A percentile compares a stretch with the other conserved stretches of the same genome.
Conservation (phyloP, 108 stramenopile species). For the Nitzschia inconspicua region DNA sequence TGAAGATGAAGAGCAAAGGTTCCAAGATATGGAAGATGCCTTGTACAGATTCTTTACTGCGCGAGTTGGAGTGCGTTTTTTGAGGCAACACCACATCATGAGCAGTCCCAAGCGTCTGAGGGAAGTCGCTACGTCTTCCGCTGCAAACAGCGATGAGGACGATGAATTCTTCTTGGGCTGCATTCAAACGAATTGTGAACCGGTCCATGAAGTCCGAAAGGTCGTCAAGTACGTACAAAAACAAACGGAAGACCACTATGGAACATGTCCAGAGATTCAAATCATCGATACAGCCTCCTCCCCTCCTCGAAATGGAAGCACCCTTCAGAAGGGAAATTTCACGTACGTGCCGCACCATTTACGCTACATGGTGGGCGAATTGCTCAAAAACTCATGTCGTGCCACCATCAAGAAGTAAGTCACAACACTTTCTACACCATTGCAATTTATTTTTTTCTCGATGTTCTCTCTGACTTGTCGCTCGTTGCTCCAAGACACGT, state of each 20-base stretch:
- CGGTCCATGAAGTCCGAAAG: conserved; percentile 53
- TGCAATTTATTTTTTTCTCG: background rate
- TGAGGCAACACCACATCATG: conserved; percentile 89
- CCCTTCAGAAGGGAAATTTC: conserved; percentile 29
- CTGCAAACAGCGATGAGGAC: conserved; percentile 21
- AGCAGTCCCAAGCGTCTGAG: conserved; percentile 25
- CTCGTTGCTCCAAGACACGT: conserved; percentile 5
- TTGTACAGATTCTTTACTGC: conserved; percentile 90
- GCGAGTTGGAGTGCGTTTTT: conserved; percentile 83
- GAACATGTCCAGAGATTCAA: conserved; percentile 74
- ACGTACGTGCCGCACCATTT: conserved; percentile 95
- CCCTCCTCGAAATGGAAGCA: background rate
- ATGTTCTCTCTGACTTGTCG: background rate
- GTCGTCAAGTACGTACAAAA: conserved; percentile 53
- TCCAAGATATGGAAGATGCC: conserved; percentile 86
- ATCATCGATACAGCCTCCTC: conserved; percentile 54
- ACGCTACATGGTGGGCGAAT: conserved; percentile 93
- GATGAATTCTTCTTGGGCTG: conserved; percentile 48
- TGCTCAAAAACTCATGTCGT: conserved; percentile 96
- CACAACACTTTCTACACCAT: background rate
- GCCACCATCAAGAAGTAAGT: conserved; percentile 76
- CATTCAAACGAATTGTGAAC: conserved; percentile 76
- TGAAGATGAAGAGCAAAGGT: conserved; percentile 7
- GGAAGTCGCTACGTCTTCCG: too few relatives aligned
- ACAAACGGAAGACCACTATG: conserved; percentile 64